Evolutionary conservation across 306 rosid genomes (phyloP), one percentile per base, ranked within the genome.

Genomic region (Ziziphus jujuba): DNA sequence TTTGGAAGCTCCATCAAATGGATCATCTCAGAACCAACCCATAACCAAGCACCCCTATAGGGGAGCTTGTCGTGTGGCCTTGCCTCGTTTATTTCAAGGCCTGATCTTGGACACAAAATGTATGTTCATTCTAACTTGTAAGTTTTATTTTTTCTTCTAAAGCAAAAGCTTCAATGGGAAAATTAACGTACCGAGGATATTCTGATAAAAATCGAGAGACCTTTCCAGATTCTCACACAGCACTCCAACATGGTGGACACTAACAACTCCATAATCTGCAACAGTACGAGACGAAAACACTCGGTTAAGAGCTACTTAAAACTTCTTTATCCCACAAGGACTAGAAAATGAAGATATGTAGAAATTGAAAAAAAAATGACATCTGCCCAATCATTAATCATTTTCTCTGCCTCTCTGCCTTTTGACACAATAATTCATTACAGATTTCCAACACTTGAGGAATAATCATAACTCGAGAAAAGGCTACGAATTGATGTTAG

Each of bases 11-110:
- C 99, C 97, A 93, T 93, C 58, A 93, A 77, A 77, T 90, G 99
- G 67, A 93, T 88, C 99, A 90, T 93, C 83, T 83, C 97, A 34
- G 97, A 84, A 56, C 99, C 99, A 59, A 93, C 97, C 99, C 99
- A 90, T 56, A 93, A 72, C 99, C 99, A 93, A 40, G 99, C 95
- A 71, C 99, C 99, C 66, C 92, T 83, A 34, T 90, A 93, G 58
- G 97, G 99, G 50, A 93, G 99, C 87, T 90, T 90, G 63, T 93
- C 87, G 31, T 93, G 77, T 33, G 99, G 99, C 84, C 99, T 84
- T 44, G 99, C 99, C 79, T 93, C 96, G 65, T 93, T 93, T 72
- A 90, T 86, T 75, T 84, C 70, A 65, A 93, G 96, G 53, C 99
- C 95, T 93, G 31, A 21, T 53, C 58, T 63, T 23, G 5, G 5